Evolutionary conservation across 371 early-diverging fungal species (phyloP).

Genomic region (Mortierella sp.): DNA sequence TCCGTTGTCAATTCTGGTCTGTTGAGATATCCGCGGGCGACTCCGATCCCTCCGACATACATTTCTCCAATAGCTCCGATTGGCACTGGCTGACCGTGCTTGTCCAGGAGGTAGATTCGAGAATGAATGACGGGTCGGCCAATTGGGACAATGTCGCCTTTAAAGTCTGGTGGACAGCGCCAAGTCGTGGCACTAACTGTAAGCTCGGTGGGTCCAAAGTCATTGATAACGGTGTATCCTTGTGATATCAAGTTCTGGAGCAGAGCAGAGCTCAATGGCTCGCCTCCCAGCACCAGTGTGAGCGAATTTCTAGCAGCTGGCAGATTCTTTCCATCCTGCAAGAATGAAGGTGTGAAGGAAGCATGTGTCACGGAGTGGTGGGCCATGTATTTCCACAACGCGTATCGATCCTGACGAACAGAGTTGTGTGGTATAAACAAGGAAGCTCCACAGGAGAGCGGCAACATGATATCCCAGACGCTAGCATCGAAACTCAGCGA

Average conservation of each 20-base stretch:
- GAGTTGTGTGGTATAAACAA: neutral
- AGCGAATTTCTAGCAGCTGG: neutral
- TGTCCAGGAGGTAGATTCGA: constrained; percentile 3
- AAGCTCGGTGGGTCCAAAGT: constrained; percentile 53
- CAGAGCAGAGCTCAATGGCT: neutral
- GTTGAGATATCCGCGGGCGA: constrained; percentile 8
- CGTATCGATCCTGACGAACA: constrained; percentile 7
- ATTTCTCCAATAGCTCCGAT: neutral
- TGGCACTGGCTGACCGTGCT: neutral
- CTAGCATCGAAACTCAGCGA: constrained; percentile 16
- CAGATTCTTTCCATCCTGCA: constrained; percentile 9
- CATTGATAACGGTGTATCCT: constrained; percentile 9
- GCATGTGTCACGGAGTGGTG: constrained; percentile 10
- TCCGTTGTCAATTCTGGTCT: constrained; percentile 7
- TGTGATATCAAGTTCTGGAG: neutral
- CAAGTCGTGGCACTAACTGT: constrained; percentile 13
- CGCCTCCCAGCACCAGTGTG: constrained; percentile 7
- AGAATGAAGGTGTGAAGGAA: constrained; percentile 1
- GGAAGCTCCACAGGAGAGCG: constrained; percentile 5
- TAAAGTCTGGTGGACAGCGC: neutral
- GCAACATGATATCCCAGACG: constrained; percentile 3
- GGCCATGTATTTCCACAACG: neutral
- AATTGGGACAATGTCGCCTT: neutral
- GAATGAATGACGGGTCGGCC: neutral
- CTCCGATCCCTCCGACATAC: neutral